Evolutionary conservation across 176 grass and related monocot species (phyloP), one percentile per base, ranked within the genome.

Genomic region (Aegilops sharonensis): DNA sequence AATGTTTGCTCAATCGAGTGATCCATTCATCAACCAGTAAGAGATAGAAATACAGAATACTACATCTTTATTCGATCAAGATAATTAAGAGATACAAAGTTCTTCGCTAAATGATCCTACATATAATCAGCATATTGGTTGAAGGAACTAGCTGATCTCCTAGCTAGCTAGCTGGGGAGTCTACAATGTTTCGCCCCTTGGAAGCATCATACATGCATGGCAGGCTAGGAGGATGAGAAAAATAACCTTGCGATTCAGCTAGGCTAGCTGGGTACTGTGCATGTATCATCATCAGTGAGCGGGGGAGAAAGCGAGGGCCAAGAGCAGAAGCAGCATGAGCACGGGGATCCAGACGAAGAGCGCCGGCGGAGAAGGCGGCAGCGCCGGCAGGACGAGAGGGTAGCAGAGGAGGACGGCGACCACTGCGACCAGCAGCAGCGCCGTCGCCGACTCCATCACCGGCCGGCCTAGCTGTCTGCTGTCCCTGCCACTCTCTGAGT

Each of bases 311-410:
- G 82, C 78, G 35, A 91, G 64, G 57, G 57, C 69, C 10, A 91
- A 21, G 15, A 91, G 82, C 2, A 85, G 78, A 20, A 91, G 65
- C 23, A 88, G 73, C 90, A 91, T 91, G 59, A 88, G 82, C 35
- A 78, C 64, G 18, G 90, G 90, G 25, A 91, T 88, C 86, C 82
- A 88, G 72, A 91, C 2, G 86, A 88, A 88, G 24, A 78, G 78
- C 12, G 81, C 80, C 21, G 86, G 90, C 11, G 90, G 86, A 35
- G 86, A 85, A 8, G 90, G 90, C 21, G 86, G 90, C 64, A 91
- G 82, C n/a, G 86, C 78, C 2, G 90, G 90, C 78, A 91, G 82
- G 50, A 88, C 66, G 24, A 91, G 86, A 31, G 90, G 90, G 71
- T 69, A 81, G 78, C 63, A 85, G 9, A 91, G 86, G 29, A 91